phyloP scores from a whole-genome alignment of 139 green algal genomes.

The Eudorina sp. region DNA sequence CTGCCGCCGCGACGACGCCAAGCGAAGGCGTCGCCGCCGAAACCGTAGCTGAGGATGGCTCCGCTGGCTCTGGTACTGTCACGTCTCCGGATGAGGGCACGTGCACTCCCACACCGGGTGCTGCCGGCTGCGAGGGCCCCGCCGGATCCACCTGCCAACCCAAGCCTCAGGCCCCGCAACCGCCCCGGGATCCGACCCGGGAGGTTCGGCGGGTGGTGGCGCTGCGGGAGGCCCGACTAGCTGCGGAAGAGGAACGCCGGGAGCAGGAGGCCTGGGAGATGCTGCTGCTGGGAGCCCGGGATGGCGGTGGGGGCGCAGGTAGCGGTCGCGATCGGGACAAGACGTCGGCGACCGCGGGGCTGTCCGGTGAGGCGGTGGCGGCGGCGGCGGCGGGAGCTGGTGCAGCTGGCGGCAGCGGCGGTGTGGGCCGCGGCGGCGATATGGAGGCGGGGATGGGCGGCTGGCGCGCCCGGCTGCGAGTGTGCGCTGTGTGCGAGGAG shows the following conservation, averaged over 20 bases:
- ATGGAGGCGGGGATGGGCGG: not conserved
- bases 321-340: no score
- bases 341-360: no score
- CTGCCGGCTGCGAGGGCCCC: no score
- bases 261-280: not conserved
- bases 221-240: conserved; percentile 21
- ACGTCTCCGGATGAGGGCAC: no score
- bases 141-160: no score
- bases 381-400: not conserved
- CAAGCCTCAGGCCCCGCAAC: not conserved
- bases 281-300: not conserved
- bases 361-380: no score
- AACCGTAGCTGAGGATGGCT: no score
- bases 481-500: conserved; percentile 38
- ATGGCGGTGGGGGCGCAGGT: no score
- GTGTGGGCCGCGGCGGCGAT: not conserved
- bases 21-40: no score
- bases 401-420: not conserved
- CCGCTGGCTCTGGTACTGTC: no score
- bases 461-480: not conserved
- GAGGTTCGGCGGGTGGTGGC: not conserved
- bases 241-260: not conserved
- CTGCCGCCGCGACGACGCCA: not conserved
- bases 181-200: not conserved
- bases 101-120: no score